phyloP scores from a whole-genome alignment of 2,329 filamentous ascomycete species.

The Fusarium concolor region DNA sequence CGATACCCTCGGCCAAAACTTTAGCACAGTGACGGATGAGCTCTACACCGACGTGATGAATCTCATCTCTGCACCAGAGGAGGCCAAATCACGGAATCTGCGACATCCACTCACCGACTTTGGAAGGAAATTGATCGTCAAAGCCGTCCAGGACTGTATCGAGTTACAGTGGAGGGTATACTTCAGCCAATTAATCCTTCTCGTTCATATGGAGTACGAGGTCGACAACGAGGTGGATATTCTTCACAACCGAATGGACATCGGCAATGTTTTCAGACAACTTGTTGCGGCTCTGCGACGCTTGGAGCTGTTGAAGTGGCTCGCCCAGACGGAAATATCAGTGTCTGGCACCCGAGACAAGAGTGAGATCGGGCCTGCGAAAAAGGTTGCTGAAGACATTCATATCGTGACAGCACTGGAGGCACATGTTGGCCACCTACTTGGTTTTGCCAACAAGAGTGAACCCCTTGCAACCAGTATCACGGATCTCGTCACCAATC shows the following conservation, averaged over 20 bases:
- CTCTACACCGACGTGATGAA: slow-evolving; percentile 65
- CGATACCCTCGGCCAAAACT: slow-evolving; percentile 74
- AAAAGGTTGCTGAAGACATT: slow-evolving; percentile 58
- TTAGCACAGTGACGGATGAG: slow-evolving; percentile 66
- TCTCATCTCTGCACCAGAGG: slow-evolving; percentile 59
- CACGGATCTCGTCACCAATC: slow-evolving; percentile 74
- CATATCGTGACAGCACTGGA: slow-evolving; percentile 69
- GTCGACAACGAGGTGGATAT: slow-evolving; percentile 78
- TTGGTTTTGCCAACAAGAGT: slow-evolving; percentile 67
- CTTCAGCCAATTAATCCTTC: slow-evolving; percentile 83
- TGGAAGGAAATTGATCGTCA: slow-evolving; percentile 79
- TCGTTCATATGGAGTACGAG: slow-evolving; percentile 88
- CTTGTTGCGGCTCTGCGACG: slow-evolving; percentile 78
- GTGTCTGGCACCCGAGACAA: slow-evolving; percentile 59
- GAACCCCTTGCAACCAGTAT: slow-evolving; percentile 69
- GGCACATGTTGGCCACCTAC: slow-evolving; percentile 70
- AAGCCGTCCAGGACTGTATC: slow-evolving; percentile 82
- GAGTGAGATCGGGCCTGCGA: slow-evolving; percentile 50
- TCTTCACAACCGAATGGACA: slow-evolving; percentile 69
- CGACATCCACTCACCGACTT: slow-evolving; percentile 75
- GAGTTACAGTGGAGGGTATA: slow-evolving; percentile 78
- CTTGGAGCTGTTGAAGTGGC: slow-evolving; percentile 79
- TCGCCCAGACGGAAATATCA: slow-evolving; percentile 69
- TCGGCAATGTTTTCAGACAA: slow-evolving; percentile 75
- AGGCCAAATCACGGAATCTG: slow-evolving; percentile 59